Evolutionary conservation across 257 asterid species (phyloP).

Genomic region (Plantago elongata): DNA sequence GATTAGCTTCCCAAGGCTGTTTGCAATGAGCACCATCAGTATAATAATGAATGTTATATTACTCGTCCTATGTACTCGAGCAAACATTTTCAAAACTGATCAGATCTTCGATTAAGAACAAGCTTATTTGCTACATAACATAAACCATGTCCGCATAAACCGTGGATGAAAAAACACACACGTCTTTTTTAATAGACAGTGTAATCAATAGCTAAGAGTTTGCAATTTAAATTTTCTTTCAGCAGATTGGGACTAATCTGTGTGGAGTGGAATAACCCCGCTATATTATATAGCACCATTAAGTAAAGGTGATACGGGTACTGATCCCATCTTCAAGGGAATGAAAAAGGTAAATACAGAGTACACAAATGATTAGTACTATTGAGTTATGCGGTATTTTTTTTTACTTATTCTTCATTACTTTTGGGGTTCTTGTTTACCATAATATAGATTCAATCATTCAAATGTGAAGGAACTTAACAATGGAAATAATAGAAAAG

Average conservation of each 20-base stretch:
- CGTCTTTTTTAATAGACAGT: neutral
- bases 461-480: too few relatives aligned
- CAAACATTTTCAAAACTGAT: neutral
- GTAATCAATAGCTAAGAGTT: neutral
- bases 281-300: too few relatives aligned
- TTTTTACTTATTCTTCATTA: too few relatives aligned
- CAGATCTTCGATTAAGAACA: neutral
- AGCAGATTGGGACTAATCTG: too few relatives aligned
- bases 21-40: slow-evolving; percentile 16
- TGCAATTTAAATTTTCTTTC: neutral
- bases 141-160: neutral
- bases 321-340: too few relatives aligned
- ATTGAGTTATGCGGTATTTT: too few relatives aligned
- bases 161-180: neutral
- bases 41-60: slow-evolving; percentile 15
- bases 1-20: slow-evolving; percentile 89
- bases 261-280: too few relatives aligned
- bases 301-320: too few relatives aligned
- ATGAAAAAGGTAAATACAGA: too few relatives aligned
- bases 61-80: neutral
- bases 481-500: neutral
- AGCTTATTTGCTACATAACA: neutral
- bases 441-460: too few relatives aligned
- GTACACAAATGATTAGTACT: too few relatives aligned
- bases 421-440: too few relatives aligned